Evolutionary conservation across 305 asterid species (phyloP).

Genomic region (Ajuga reptans): DNA sequence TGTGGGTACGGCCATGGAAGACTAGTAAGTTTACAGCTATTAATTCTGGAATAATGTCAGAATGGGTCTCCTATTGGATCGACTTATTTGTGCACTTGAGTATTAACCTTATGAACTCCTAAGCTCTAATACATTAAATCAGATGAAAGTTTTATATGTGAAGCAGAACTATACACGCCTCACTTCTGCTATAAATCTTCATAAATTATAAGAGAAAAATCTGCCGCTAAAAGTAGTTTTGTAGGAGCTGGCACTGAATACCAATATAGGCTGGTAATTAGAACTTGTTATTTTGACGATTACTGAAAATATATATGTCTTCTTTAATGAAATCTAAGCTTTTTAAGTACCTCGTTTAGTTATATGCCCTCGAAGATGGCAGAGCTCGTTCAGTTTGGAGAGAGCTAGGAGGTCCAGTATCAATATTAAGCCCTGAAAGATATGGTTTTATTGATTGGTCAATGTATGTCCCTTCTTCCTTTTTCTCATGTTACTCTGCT

Average conservation of each 20-base stretch:
- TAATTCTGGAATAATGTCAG: not conserved
- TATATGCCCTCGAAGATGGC: conserved; percentile 68
- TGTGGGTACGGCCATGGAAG: not conserved
- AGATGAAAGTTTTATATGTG: not conserved
- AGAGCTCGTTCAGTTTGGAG: conserved; percentile 61
- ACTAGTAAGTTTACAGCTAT: not conserved
- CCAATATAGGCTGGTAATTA: conserved; percentile 12
- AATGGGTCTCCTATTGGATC: not conserved
- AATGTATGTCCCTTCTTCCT: conserved; percentile 50
- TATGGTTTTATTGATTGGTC: conserved; percentile 82
- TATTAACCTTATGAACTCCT: conserved; percentile 13
- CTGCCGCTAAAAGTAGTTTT: not conserved
- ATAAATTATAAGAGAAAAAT: conserved; percentile 2
- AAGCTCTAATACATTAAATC: conserved; percentile 7
- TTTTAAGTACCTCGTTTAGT: conserved; percentile 37
- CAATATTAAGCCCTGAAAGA: conserved; percentile 62
- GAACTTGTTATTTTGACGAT: conserved; percentile 3
- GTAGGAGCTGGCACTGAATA: conserved; percentile 15
- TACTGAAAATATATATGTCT: not conserved
- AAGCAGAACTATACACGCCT: not conserved
- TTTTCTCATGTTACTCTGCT: conserved; percentile 23
- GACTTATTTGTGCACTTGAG: not conserved
- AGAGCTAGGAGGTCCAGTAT: conserved; percentile 66
- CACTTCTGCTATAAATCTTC: conserved; percentile 12
- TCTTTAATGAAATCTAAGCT: conserved; percentile 1